These are phyloP conservation scores for Thielaviopsis populi DNA, from an alignment of 2,329 filamentous ascomycete genomes.

Conservation along the genomic window DNA sequence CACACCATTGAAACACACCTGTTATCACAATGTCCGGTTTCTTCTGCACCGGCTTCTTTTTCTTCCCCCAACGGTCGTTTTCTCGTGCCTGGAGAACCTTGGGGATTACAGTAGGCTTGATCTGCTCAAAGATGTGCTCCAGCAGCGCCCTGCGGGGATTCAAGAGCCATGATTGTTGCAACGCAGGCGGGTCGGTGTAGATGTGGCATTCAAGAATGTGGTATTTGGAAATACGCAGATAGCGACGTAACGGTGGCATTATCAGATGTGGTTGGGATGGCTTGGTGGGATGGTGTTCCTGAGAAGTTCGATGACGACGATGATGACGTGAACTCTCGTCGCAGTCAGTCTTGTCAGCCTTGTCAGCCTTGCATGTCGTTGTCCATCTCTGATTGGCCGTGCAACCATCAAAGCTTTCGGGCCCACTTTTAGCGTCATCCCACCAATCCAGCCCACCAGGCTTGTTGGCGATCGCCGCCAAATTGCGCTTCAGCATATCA, in stretches of 20 bases:
- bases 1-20: conserved; percentile 37
- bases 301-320: neutral
- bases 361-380: conserved; percentile 13
- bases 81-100: conserved; percentile 76
- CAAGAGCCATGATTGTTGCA: conserved; percentile 71
- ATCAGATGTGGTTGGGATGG: conserved; percentile 1
- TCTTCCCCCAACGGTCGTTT: conserved; percentile 44
- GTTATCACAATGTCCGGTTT: conserved; percentile 55
- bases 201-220: conserved; percentile 95
- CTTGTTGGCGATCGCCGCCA: neutral
- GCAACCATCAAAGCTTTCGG: neutral
- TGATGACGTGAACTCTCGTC: neutral
- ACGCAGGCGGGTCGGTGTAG: conserved; percentile 79
- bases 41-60: conserved; percentile 61
- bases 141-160: conserved; percentile 62
- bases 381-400: conserved; percentile 7
- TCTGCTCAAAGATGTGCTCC: conserved; percentile 66
- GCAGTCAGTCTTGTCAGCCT: conserved; percentile 10
- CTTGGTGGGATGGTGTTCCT: neutral
- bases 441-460: neutral
- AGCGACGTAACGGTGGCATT: conserved; percentile 81
- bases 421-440: conserved; percentile 7
- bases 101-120: conserved; percentile 73
- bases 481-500: neutral
- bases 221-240: conserved; percentile 80